phyloP scores from a whole-genome alignment of 2,329 filamentous ascomycete genomes.

The Arachnomyces sp. region DNA sequence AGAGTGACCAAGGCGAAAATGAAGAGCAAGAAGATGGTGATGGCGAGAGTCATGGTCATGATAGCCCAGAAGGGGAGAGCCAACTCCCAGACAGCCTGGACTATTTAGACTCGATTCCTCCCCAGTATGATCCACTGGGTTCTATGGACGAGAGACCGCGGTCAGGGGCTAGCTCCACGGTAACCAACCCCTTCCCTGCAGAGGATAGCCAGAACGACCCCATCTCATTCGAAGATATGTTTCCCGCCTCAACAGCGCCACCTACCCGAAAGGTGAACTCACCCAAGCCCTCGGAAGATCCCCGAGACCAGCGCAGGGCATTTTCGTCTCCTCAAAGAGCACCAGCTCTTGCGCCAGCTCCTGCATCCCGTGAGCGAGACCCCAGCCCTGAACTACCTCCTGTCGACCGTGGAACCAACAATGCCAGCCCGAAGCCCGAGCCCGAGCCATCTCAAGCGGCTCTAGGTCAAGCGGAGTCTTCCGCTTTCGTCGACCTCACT shows the following conservation, averaged over 20 bases:
- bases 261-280: constrained; percentile 5
- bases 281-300: neutral
- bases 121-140: neutral
- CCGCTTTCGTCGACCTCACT: constrained; percentile 30
- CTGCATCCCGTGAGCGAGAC: too few species aligned
- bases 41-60: too few species aligned
- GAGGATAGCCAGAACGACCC: constrained; percentile 8
- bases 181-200: constrained; percentile 27
- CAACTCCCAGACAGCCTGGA: too few species aligned
- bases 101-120: too few species aligned
- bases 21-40: too few species aligned
- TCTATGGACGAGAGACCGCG: constrained; percentile 3
- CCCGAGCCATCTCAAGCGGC: constrained; percentile 5
- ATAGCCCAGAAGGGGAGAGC: too few species aligned
- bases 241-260: constrained; percentile 12
- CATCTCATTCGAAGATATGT: constrained; percentile 5
- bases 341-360: neutral
- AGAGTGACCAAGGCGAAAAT: too few species aligned
- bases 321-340: constrained; percentile 2
- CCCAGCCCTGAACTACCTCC: too few species aligned
- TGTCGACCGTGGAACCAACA: too few species aligned
- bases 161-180: constrained; percentile 11
- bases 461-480: constrained; percentile 6
- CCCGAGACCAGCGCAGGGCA: neutral
- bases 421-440: neutral